phyloP scores from a whole-genome alignment of 208 protist species.

The Trypanosoma melophagium region DNA sequence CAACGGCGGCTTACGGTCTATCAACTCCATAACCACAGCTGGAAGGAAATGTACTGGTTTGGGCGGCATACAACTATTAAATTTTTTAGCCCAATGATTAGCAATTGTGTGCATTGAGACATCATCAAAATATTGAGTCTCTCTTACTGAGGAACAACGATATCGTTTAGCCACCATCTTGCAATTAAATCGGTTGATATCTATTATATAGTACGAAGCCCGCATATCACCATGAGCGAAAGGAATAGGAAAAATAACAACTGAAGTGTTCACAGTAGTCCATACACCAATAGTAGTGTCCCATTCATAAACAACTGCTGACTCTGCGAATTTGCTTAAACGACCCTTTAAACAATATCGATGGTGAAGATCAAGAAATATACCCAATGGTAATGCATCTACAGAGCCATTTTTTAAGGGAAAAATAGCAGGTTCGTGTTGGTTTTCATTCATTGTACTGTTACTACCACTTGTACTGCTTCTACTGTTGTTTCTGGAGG shows the following conservation, averaged over 20 bases:
- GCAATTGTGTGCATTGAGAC: conserved; percentile 84
- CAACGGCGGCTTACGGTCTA: conserved; percentile 54
- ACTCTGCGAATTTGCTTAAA: conserved; percentile 49
- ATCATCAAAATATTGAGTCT: conserved; percentile 84
- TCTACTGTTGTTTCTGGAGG: background rate
- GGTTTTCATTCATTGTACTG: background rate
- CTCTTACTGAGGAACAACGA: conserved; percentile 46
- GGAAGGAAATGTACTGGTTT: conserved; percentile 79
- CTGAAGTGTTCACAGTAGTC: conserved; percentile 54
- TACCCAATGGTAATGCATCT: conserved; percentile 33
- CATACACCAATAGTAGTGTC: conserved; percentile 56
- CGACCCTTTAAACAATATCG: conserved; percentile 36
- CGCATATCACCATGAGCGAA: conserved; percentile 83
- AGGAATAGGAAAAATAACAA: conserved; percentile 61
- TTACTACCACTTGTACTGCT: conserved; percentile 9
- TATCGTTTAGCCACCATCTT: conserved; percentile 76
- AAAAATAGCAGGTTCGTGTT: conserved; percentile 13
- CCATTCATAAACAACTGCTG: conserved; percentile 76
- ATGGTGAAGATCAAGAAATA: conserved; percentile 51
- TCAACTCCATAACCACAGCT: conserved; percentile 68
- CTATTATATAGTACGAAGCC: conserved; percentile 81
- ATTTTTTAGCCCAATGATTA: conserved; percentile 72
- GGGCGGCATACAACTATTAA: conserved; percentile 56
- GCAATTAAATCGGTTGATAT: conserved; percentile 69
- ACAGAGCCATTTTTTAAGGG: conserved; percentile 53